Conservation (phyloP, 2,329 filamentous ascomycete species). For the Monosporascus sp. region DNA sequence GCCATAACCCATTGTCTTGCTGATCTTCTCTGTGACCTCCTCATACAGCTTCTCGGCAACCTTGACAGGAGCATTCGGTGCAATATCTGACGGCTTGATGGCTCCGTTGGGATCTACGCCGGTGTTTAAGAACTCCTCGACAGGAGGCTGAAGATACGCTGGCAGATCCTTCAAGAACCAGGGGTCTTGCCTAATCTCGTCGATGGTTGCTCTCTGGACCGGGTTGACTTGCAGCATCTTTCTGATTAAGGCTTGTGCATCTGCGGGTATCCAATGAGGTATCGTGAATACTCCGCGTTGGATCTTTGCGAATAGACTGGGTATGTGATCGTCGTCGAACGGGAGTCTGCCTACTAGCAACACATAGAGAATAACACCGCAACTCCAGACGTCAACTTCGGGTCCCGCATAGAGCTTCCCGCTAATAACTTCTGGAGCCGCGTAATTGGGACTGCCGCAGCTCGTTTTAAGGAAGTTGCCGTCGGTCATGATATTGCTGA, state of each 20-base stretch:
- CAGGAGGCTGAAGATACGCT: conserved; percentile 77
- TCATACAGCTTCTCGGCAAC: conserved; percentile 88
- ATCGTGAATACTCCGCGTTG: conserved; percentile 89
- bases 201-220: conserved; percentile 87
- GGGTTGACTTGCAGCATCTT: conserved; percentile 95
- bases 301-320: conserved; percentile 95
- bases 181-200: conserved; percentile 85
- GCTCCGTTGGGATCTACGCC: conserved; percentile 91
- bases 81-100: conserved; percentile 77
- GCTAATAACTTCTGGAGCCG: conserved; percentile 94
- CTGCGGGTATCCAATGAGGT: conserved; percentile 82
- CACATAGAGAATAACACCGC: conserved; percentile 85
- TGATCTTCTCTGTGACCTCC: conserved; percentile 89
- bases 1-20: conserved; percentile 96
- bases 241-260: conserved; percentile 76
- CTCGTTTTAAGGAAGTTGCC: conserved; percentile 98
- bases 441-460: conserved; percentile 97
- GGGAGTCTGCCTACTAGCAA: conserved; percentile 77
- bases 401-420: conserved; percentile 96
- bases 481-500: conserved; percentile 99
- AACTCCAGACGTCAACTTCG: conserved; percentile 98
- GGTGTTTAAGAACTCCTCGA: conserved; percentile 88
- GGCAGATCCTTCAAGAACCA: conserved; percentile 91
- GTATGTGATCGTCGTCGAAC: conserved; percentile 98
- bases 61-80: conserved; percentile 68